Conservation (phyloP, 2,329 filamentous ascomycete genomes). For the Atkinsonella texensis region DNA sequence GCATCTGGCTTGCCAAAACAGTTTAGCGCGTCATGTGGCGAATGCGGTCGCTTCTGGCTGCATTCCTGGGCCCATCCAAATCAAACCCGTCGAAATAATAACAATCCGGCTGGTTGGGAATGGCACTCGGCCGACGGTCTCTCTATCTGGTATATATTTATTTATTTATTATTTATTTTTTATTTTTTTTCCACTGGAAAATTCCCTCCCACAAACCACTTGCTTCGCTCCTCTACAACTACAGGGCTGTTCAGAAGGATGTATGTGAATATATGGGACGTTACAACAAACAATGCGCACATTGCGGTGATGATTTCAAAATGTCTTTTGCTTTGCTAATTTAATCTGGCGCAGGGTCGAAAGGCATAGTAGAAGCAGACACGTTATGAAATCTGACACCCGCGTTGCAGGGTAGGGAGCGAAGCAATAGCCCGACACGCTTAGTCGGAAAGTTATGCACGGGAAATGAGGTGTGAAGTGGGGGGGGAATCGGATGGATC, state of each 20-base stretch:
- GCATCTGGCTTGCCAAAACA: neutral
- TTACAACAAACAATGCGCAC: neutral
- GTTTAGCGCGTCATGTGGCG: neutral
- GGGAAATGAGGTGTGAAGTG: conserved; percentile 7
- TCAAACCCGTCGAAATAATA: neutral
- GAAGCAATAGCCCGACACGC: neutral
- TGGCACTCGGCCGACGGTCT: too few relatives aligned
- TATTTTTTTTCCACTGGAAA: neutral
- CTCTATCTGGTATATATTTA: too few relatives aligned
- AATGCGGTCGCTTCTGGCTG: neutral
- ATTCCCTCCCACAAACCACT: neutral
- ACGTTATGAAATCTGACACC: too few relatives aligned
- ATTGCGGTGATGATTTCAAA: neutral
- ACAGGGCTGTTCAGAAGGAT: too few relatives aligned
- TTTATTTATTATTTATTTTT: too few relatives aligned
- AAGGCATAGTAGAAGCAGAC: conserved; percentile 1
- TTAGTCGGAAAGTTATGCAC: neutral
- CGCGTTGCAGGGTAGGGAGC: neutral
- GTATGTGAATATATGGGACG: too few relatives aligned
- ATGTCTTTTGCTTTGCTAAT: neutral
- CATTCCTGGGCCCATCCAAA: neutral
- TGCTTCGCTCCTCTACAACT: neutral
- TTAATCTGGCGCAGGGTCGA: neutral
- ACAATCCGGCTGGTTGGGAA: too few relatives aligned
- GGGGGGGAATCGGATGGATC: neutral